A percentile compares a stretch with the other conserved stretches of the same genome.
Evolutionary conservation across 345 rosid genomes (phyloP).

Genomic region (Hevea brasiliensis): DNA sequence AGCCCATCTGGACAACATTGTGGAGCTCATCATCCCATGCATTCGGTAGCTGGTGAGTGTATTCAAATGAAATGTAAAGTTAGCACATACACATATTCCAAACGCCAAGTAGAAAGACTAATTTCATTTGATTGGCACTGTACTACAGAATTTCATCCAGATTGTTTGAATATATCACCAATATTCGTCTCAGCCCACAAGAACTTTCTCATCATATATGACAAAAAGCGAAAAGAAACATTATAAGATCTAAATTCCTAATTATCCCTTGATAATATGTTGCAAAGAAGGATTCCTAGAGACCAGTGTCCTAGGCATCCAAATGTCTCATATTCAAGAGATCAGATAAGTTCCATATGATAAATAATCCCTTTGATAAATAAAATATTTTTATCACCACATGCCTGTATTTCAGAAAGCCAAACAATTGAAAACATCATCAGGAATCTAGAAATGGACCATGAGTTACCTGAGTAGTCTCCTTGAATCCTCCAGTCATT

Average conservation of each 20-base stretch:
- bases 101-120: neutral
- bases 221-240: neutral
- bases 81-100: neutral
- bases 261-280: neutral
- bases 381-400: neutral
- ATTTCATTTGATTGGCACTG: neutral
- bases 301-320: neutral
- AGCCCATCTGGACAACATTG: constrained; percentile 77
- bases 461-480: constrained; percentile 57
- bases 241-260: neutral
- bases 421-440: neutral
- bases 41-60: constrained; percentile 45
- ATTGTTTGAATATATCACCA: no score
- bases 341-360: neutral
- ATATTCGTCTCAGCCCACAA: neutral
- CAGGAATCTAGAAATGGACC: neutral
- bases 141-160: no score
- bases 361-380: neutral
- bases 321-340: neutral
- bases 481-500: constrained; percentile 65
- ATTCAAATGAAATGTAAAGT: neutral
- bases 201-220: neutral
- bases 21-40: constrained; percentile 90
- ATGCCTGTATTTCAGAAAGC: neutral
- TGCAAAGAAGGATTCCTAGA: neutral